Conservation (phyloP, 441 rosid species). For the Jatropha podagrica region DNA sequence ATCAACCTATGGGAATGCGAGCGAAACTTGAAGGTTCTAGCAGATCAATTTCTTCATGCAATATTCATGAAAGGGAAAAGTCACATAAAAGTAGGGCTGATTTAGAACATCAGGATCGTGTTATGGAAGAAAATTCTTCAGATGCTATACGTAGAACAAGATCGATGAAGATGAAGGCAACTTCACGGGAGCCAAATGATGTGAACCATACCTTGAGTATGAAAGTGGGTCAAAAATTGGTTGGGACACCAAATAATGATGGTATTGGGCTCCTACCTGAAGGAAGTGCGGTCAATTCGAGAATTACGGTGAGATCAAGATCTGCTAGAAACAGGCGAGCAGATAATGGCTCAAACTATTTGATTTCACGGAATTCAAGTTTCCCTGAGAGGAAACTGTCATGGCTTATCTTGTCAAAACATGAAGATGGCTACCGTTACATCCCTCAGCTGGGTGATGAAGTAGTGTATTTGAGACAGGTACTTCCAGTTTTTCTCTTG, state of each 20-base stretch:
- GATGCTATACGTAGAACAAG: conserved; percentile 65
- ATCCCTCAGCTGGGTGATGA: conserved; percentile 95
- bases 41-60: conserved; percentile 29
- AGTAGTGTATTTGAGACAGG: conserved; percentile 91
- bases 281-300: conserved; percentile 60
- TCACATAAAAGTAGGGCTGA: conserved; percentile 25
- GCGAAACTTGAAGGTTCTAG: conserved; percentile 33
- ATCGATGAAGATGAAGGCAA: conserved; percentile 62
- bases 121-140: conserved; percentile 32
- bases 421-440: conserved; percentile 85
- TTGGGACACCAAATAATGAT: conserved; percentile 41
- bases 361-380: conserved; percentile 39
- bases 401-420: conserved; percentile 79
- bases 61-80: conserved; percentile 26
- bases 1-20: conserved; percentile 21
- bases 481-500: conserved; percentile 21
- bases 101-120: conserved; percentile 30
- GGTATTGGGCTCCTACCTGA: conserved; percentile 42
- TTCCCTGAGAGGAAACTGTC: conserved; percentile 61
- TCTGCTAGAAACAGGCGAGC: conserved; percentile 71
- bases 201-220: conserved; percentile 31
- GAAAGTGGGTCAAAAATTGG: conserved; percentile 42
- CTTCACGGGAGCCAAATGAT: conserved; percentile 41
- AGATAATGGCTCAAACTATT: conserved; percentile 43
- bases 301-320: conserved; percentile 54